A percentile compares a stretch with the other conserved stretches of the same genome.
These are phyloP conservation scores for Blastobotrys indianensis DNA, from an alignment of 1,139 yeast genomes.

Conservation along the genomic window DNA sequence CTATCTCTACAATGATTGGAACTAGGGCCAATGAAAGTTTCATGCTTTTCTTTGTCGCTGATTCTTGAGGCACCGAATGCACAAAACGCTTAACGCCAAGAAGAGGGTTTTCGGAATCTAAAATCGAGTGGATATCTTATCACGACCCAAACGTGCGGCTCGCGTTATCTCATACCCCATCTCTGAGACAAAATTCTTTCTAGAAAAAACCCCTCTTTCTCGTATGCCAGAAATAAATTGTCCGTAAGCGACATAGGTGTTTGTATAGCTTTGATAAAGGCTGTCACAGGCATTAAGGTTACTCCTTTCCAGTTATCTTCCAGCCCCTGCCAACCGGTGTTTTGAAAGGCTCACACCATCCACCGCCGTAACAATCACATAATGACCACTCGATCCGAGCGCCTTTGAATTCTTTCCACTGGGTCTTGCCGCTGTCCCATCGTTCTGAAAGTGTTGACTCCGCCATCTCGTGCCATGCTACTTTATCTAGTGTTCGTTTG, in stretches of 20 bases:
- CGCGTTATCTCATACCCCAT: not conserved
- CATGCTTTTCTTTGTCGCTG: too few relatives aligned
- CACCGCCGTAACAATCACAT: constrained; percentile 64
- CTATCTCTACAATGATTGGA: too few relatives aligned
- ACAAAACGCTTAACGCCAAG: too few relatives aligned
- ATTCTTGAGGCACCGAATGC: too few relatives aligned
- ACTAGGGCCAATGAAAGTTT: too few relatives aligned
- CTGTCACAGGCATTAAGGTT: not conserved
- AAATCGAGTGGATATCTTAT: too few relatives aligned
- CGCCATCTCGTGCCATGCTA: constrained; percentile 47
- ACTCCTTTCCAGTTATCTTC: constrained; percentile 46
- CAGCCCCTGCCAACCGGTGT: constrained; percentile 72
- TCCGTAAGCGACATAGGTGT: too few relatives aligned
- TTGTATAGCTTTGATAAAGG: too few relatives aligned
- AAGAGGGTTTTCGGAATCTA: too few relatives aligned
- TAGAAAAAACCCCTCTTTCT: too few relatives aligned
- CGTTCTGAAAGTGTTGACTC: constrained; percentile 45
- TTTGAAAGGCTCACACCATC: constrained; percentile 56
- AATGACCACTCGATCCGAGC: constrained; percentile 56
- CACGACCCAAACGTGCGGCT: not conserved
- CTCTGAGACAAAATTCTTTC: too few relatives aligned
- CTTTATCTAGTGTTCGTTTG: constrained; percentile 40
- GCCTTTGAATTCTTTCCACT: constrained; percentile 56
- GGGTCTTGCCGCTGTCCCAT: constrained; percentile 45
- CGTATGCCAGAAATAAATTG: too few relatives aligned